phyloP scores from a whole-genome alignment of 2,329 filamentous ascomycete species.

The Claviceps lovelessii region DNA sequence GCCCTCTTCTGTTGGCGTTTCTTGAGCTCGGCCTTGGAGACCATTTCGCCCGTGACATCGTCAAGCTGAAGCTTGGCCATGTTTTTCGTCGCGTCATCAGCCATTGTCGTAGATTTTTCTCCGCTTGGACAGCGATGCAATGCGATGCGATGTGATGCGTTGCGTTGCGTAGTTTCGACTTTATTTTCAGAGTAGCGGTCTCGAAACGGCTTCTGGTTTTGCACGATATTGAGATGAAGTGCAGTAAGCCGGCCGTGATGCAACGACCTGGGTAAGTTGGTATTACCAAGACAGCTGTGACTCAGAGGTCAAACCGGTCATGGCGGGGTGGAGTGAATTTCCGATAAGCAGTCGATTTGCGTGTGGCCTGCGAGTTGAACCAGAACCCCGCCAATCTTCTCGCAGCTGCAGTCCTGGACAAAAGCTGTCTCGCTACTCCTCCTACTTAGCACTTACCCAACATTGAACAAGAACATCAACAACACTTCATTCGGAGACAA shows the following conservation, averaged over 20 bases:
- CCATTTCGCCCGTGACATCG: conserved; percentile 49
- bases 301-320: neutral
- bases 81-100: conserved; percentile 31
- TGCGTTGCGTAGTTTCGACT: neutral
- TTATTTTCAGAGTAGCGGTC: neutral
- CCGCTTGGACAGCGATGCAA: no score
- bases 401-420: no score
- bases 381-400: no score
- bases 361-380: no score
- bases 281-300: neutral
- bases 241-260: neutral
- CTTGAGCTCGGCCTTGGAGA: conserved; percentile 48
- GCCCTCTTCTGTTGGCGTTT: conserved; percentile 42
- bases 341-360: neutral
- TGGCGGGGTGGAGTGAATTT: neutral
- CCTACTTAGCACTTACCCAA: neutral
- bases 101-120: conserved; percentile 22
- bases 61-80: conserved; percentile 46
- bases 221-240: neutral
- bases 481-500: neutral
- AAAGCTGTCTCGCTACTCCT: neutral
- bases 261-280: neutral
- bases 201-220: neutral
- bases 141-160: neutral
- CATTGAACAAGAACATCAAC: neutral